Evolutionary conservation across 2,329 filamentous ascomycete species (phyloP).

Genomic region (Penicillium thymicola): DNA sequence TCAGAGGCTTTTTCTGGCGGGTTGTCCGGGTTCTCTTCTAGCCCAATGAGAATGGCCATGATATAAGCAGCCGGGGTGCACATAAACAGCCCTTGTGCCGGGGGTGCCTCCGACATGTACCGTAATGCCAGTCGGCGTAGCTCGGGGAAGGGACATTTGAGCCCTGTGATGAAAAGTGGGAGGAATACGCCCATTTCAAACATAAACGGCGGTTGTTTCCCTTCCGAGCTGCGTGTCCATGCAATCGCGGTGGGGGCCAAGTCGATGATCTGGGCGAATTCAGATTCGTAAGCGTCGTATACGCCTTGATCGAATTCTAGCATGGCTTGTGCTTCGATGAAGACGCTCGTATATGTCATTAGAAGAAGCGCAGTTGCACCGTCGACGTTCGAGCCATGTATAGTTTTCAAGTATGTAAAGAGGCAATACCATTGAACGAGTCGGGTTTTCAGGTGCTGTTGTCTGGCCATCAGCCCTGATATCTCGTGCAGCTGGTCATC

Average conservation of each 20-base stretch:
- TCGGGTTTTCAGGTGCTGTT: neutral
- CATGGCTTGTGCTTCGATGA: conserved; percentile 15
- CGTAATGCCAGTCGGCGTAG: conserved; percentile 13
- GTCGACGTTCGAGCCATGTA: neutral
- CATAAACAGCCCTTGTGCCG: conserved; percentile 18
- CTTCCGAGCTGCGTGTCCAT: conserved; percentile 11
- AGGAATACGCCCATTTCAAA: conserved; percentile 22
- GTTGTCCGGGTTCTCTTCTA: neutral
- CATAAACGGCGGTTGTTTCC: conserved; percentile 16
- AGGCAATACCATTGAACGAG: neutral
- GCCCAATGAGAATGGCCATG: neutral
- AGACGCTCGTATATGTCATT: conserved; percentile 17
- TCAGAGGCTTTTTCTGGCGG: neutral
- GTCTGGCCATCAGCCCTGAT: neutral
- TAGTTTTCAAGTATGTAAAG: neutral
- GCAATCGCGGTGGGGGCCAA: conserved; percentile 10
- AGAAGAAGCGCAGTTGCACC: conserved; percentile 4
- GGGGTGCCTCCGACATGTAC: conserved; percentile 14
- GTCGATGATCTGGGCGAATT: conserved; percentile 14
- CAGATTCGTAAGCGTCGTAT: conserved; percentile 13
- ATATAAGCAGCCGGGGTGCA: conserved; percentile 1
- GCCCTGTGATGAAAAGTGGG: conserved; percentile 19
- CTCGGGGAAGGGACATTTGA: conserved; percentile 15
- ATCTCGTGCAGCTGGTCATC: neutral
- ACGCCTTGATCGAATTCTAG: conserved; percentile 11